These are phyloP conservation scores for Fraxinus greggii DNA, from an alignment of 305 asterid genomes.

Conservation along the genomic window DNA sequence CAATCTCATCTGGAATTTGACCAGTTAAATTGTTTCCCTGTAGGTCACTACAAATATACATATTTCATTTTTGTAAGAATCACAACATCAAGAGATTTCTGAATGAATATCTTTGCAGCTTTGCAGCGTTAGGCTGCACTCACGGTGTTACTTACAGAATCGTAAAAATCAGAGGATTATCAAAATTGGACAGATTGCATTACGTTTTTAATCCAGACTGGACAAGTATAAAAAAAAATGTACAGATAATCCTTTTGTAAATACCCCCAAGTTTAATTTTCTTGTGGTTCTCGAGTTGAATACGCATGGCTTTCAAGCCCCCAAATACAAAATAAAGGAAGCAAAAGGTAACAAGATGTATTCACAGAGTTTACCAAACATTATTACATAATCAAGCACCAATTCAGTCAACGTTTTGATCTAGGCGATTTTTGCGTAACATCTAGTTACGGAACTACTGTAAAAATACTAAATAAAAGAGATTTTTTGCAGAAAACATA, in stretches of 20 bases:
- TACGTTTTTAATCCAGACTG: not conserved
- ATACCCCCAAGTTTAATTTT: not conserved
- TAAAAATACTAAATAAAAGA: not conserved
- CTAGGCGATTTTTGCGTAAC: not conserved
- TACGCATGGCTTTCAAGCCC: not conserved
- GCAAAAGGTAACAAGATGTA: not conserved
- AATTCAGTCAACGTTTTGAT: not conserved
- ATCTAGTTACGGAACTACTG: not conserved
- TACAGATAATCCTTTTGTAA: not conserved
- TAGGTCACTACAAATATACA: constrained; percentile 57
- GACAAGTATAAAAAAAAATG: not conserved
- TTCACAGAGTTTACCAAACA: not conserved
- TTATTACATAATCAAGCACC: not conserved
- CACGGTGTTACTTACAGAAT: not conserved
- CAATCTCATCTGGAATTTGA: constrained; percentile 90
- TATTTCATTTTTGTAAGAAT: not conserved
- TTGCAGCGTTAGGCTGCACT: not conserved
- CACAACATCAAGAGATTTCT: not conserved
- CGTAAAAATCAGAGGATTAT: not conserved
- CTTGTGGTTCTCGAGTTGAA: not conserved
- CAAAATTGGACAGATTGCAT: not conserved
- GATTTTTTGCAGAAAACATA: constrained; percentile 33
- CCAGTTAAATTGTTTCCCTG: constrained; percentile 89
- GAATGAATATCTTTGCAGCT: not conserved
- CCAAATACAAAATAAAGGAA: not conserved